Conservation (phyloP, 1,284 basidiomycete genomes). For the Flammula alnicola region DNA sequence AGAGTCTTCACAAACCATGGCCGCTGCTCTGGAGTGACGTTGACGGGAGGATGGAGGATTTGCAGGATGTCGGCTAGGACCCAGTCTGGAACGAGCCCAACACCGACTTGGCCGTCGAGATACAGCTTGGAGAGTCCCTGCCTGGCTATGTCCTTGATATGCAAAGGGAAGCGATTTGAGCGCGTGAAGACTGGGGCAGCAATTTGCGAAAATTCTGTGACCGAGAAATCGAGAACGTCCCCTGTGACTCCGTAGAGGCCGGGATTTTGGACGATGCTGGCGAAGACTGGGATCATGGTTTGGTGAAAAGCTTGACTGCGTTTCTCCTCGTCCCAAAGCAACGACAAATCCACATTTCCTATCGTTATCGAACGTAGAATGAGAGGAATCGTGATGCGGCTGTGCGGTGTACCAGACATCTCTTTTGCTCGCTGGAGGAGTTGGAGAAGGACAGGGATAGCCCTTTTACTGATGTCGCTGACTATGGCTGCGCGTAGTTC, state of each 20-base stretch:
- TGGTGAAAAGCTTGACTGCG: constrained; percentile 34
- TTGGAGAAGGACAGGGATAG: constrained; percentile 39
- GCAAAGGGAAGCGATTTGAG: constrained; percentile 32
- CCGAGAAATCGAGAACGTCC: constrained; percentile 34
- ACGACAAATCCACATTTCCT: constrained; percentile 27
- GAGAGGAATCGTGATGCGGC: constrained; percentile 35
- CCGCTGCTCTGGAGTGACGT: constrained; percentile 27
- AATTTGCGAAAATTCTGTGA: constrained; percentile 37
- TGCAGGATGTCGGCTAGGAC: constrained; percentile 40
- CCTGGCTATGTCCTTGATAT: constrained; percentile 29
- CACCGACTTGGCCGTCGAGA: constrained; percentile 35
- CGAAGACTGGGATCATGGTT: constrained; percentile 36
- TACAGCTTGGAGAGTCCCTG: constrained; percentile 37
- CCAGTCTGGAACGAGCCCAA: constrained; percentile 34
- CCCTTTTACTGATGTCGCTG: constrained; percentile 36
- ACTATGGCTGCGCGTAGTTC: constrained; percentile 39
- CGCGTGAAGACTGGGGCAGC: constrained; percentile 34
- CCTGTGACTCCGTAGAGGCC: constrained; percentile 35
- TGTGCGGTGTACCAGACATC: constrained; percentile 28
- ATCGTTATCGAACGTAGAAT: constrained; percentile 36
- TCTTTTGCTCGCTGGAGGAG: constrained; percentile 36
- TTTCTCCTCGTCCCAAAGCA: constrained; percentile 32
- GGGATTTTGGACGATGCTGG: constrained; percentile 34
- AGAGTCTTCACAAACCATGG: constrained; percentile 35
- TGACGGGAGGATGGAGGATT: constrained; percentile 36